Evolutionary conservation across 1,139 yeast genomes (phyloP), one percentile per base, ranked within the genome.

Genomic region (Yamadazyma dushanensis): DNA sequence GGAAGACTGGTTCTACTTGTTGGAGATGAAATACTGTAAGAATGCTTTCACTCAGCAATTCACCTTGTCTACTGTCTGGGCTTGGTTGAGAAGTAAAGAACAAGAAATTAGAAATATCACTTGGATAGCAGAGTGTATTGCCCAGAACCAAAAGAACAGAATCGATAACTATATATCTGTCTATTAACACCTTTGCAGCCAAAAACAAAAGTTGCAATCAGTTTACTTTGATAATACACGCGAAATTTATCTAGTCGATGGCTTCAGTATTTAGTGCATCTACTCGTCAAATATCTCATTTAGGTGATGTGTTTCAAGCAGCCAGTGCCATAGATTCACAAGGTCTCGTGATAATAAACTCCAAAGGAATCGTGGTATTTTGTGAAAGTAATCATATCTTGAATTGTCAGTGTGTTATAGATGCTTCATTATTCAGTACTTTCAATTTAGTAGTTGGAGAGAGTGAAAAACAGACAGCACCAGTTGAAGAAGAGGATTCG

Each of bases 101-200:
- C 98, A 94, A 65, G 99, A 94, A 63, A 79, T 94, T 42, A 78
- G 98, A 62, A 94, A 94, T 60, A 82, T 94, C 46, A 87, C 97
- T 16, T 94, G 98, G 98, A 90, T 94, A 44, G 96, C 97, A 32
- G 99, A 94, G 67, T 94, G 99, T 68, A 84, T 84, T 63, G 90
- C 92, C 31, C 94, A 85, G 57, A 83, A 82, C 55, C 95, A 85
- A 69, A 83, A 83, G 63, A 86, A 81, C 54, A 78, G 89, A 63
- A 82, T 85, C 41, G 83, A 81, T 50, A 83, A 82, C 57, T 85
- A 84, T 57, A 84, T 84, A 39, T 70, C 89, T 33, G 92, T 83
- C 30, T 83, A 77, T 50, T 47, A 42, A 33, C 14, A 13, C 9
- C 13, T 10, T 9, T 5, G 19, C 3, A 8, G 13, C 19, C 15